Evolutionary conservation across 371 early-diverging fungal genomes (phyloP).

Genomic region (Zopfochytrium polystomum): DNA sequence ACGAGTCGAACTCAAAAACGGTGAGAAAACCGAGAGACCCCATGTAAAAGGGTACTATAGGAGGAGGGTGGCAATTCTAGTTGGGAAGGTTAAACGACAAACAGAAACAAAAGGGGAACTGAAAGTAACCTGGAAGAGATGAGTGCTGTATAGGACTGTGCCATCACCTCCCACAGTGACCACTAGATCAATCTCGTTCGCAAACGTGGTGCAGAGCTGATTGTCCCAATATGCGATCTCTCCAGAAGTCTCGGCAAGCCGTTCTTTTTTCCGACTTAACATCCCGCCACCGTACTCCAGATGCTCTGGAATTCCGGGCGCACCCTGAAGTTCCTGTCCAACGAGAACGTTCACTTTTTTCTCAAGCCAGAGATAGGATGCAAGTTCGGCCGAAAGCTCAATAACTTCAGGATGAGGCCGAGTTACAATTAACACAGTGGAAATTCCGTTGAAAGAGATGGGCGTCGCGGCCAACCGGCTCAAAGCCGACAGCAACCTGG

Average conservation of each 20-base stretch:
- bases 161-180: slow-evolving; percentile 96
- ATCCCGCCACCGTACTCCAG: not conserved
- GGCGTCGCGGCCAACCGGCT: not conserved
- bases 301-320: not conserved
- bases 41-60: slow-evolving; percentile 81
- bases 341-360: not conserved
- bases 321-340: not conserved
- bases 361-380: not conserved
- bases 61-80: slow-evolving; percentile 73
- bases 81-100: not conserved
- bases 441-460: not conserved
- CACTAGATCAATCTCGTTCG: slow-evolving; percentile 45
- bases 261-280: not conserved
- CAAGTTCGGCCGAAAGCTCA: not conserved
- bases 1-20: slow-evolving; percentile 71
- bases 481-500: not conserved
- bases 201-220: slow-evolving; percentile 14
- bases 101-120: slow-evolving; percentile 1
- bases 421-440: not conserved
- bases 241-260: not conserved
- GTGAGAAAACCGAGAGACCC: slow-evolving; percentile 84
- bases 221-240: slow-evolving; percentile 8
- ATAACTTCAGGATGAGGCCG: not conserved
- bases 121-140: slow-evolving; percentile 73
- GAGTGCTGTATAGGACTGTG: slow-evolving; percentile 87